Conservation (phyloP, 805 yeast species). For the Candida germanica region DNA sequence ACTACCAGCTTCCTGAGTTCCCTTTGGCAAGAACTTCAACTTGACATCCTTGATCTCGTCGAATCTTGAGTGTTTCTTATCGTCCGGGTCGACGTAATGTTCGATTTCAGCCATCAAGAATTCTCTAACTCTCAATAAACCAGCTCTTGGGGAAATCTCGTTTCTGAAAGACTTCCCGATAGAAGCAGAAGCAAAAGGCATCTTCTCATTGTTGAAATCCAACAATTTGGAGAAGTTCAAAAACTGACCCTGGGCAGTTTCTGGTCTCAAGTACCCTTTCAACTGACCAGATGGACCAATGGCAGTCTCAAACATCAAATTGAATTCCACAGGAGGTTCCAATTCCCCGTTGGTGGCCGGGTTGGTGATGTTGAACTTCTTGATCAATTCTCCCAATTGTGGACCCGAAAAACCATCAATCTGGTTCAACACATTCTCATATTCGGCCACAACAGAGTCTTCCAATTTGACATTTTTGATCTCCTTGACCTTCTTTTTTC, state of each 20-base stretch:
- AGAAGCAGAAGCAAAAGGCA: slow-evolving; percentile 99
- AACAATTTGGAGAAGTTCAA: slow-evolving; percentile 89
- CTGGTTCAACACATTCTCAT: slow-evolving; percentile 82
- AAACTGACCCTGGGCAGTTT: slow-evolving; percentile 99
- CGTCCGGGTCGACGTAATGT: slow-evolving; percentile 92
- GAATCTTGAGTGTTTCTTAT: slow-evolving; percentile 82
- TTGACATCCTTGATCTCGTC: slow-evolving; percentile 68
- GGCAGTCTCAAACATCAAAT: slow-evolving; percentile 98
- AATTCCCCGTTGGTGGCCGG: slow-evolving; percentile 86
- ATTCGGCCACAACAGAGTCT: slow-evolving; percentile 74
- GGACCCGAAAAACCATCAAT: slow-evolving; percentile 95
- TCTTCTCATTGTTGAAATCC: slow-evolving; percentile 91
- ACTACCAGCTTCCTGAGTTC: slow-evolving; percentile 81
- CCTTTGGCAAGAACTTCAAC: slow-evolving; percentile 80
- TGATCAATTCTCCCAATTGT: slow-evolving; percentile 86
- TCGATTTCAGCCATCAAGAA: slow-evolving; percentile 99
- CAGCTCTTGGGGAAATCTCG: slow-evolving; percentile 98
- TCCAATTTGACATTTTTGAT: slow-evolving; percentile 84
- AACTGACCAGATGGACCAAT: slow-evolving; percentile 98
- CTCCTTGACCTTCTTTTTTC: slow-evolving; percentile 89
- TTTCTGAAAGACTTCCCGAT: slow-evolving; percentile 98
- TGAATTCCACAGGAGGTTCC: slow-evolving; percentile 91
- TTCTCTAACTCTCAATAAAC: slow-evolving; percentile 96
- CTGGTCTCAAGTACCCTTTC: slow-evolving; percentile 96
- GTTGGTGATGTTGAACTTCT: slow-evolving; percentile 77